phyloP scores from a whole-genome alignment of 2,329 filamentous ascomycete species.

The Penicillium sp. region DNA sequence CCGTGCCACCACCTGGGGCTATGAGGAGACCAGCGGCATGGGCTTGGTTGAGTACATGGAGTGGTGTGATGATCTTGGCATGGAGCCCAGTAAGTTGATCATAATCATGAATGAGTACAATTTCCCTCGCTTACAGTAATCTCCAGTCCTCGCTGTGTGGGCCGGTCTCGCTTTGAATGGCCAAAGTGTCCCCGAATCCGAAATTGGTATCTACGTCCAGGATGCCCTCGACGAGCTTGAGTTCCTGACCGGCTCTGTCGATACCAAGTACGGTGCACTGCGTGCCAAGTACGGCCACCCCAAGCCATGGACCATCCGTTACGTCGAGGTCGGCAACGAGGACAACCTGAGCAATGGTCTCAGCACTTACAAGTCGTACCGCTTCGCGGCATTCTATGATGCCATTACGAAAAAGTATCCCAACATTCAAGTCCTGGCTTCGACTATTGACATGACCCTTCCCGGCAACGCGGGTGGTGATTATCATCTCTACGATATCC shows the following conservation, averaged over 20 bases:
- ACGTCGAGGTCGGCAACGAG: slow-evolving; percentile 69
- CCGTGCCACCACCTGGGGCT: slow-evolving; percentile 43
- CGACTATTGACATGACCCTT: slow-evolving; percentile 30
- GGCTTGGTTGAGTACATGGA: slow-evolving; percentile 52
- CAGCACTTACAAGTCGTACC: slow-evolving; percentile 54
- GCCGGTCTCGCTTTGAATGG: slow-evolving; percentile 47
- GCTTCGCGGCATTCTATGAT: slow-evolving; percentile 61
- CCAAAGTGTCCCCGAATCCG: slow-evolving; percentile 38
- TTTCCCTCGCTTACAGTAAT: not conserved
- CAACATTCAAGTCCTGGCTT: slow-evolving; percentile 52
- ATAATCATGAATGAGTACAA: not conserved
- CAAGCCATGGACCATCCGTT: slow-evolving; percentile 61
- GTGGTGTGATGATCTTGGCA: slow-evolving; percentile 49
- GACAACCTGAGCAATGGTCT: slow-evolving; percentile 61
- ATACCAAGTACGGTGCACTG: slow-evolving; percentile 42
- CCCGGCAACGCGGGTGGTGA: slow-evolving; percentile 29
- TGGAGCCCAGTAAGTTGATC: slow-evolving; percentile 37
- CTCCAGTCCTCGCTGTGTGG: slow-evolving; percentile 45
- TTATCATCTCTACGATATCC: slow-evolving; percentile 56
- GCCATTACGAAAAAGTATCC: slow-evolving; percentile 60
- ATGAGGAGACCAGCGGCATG: slow-evolving; percentile 48
- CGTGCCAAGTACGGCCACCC: slow-evolving; percentile 63
- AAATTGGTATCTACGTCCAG: slow-evolving; percentile 34
- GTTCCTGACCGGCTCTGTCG: slow-evolving; percentile 27
- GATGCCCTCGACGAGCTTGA: slow-evolving; percentile 40